Conservation (phyloP, 1,284 basidiomycete genomes). For the Takashimella koratensis region DNA sequence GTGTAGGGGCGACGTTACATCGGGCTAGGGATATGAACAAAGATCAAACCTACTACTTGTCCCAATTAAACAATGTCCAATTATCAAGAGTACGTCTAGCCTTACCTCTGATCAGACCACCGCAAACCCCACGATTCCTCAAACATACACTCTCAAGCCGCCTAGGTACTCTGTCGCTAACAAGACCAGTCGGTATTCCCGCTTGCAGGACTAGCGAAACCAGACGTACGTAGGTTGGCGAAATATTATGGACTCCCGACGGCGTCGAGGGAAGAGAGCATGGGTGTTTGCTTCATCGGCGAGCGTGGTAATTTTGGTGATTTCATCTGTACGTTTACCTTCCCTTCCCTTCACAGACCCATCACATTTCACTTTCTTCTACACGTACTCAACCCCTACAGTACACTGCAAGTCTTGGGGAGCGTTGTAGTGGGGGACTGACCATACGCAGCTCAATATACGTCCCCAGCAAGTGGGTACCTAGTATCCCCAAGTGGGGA, state of each 20-base stretch:
- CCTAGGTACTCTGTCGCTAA: no score
- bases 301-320: constrained; percentile 68
- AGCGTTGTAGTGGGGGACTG: no score
- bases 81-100: constrained; percentile 52
- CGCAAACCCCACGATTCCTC: no score
- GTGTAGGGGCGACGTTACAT: constrained; percentile 57
- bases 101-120: no score
- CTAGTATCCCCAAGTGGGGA: constrained; percentile 64
- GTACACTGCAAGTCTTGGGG: no score
- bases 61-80: constrained; percentile 64
- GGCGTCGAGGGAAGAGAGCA: constrained; percentile 77
- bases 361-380: no score
- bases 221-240: constrained; percentile 74
- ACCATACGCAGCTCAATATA: constrained; percentile 78
- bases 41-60: constrained; percentile 93
- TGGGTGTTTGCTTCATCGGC: constrained; percentile 97
- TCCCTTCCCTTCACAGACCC: no score
- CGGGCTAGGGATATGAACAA: constrained; percentile 67
- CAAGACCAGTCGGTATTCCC: constrained; percentile 78
- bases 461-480: constrained; percentile 57
- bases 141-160: no score
- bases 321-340: constrained; percentile 61
- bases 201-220: constrained; percentile 63
- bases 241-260: constrained; percentile 64
- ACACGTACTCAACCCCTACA: no score